Base-by-base conservation (phyloP, 306 rosid species). In the Cercis canadensis region DNA sequence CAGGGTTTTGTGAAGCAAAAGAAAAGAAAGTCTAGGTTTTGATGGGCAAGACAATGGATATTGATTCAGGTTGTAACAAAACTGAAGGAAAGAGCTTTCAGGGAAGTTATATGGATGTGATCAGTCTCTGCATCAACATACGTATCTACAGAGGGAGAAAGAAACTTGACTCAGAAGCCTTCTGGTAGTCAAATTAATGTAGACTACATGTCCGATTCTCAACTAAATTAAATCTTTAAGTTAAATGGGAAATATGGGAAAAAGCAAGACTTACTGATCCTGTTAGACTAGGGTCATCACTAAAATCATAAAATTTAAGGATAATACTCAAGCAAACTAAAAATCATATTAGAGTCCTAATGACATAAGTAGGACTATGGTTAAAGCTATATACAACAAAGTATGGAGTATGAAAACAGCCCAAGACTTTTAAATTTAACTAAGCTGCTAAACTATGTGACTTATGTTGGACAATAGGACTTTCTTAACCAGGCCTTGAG, bases 401-500 rank as follows among this genome's bases (percentile, higher is more conserved):
- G 5, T 8, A 10, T 6, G 39, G 5, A 19, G 33, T 24, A 55
- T 55, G 7, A 12, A 5, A 55, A 12, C 11, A 43, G 4, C 49
- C 49, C 49, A 8, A 43, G 4, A 43, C n/a, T 5, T 37, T 34
- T 5, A 11, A 12, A 43, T 43, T 43, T 4, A 11, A 43, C 2
- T 10, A 4, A 43, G 3, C 13, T 4, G 13, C 49, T 11, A 11
- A 43, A 43, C 49, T 43, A n/a, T 44, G 43, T 56, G 19, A n/a
- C 11, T 18, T 6, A 5, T 56, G 43, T 40, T 55, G 33, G 11
- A 11, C 15, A 36, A 41, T 57, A 11, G 52, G 33, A 15, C 36
- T 39, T 40, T 61, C 52, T 4, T 72, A 71, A 36, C 60, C 49
- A 45, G 60, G 41, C 10, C 11, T 49, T 60, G 33, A 49, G 69